Evolutionary conservation across 495 filamentous ascomycete genomes (phyloP), one percentile per base, ranked within the genome.

Genomic region (Xylaria acuta): DNA sequence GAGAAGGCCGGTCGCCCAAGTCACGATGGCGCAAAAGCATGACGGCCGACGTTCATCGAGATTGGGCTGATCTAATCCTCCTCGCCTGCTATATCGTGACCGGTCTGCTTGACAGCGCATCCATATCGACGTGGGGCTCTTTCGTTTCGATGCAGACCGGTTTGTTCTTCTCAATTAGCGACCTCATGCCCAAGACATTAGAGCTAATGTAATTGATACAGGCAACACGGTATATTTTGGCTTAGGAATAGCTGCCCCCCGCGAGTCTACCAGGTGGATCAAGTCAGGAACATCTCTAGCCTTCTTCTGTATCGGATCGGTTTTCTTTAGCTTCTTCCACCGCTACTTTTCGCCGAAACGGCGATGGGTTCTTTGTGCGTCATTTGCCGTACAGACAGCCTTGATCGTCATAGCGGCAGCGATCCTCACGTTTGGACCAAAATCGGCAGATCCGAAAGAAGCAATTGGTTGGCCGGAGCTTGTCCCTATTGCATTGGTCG

Each of bases 111-210:
- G 92, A 94, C 77, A 91, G 89, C 83, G 86, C 90, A 1, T 87
- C 91, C 11, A 89, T 92, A 62, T 90, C 88, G 34, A 90, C 90
- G 32, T 93, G 92, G 92, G 91, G 91, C 16, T 89, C 89, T 1
- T 93, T 94, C 75, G 91, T 92, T 32, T 91, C 88, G 74, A 93
- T 94, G 92, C 91, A 94, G 76, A 93, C 92, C 32, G 91, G 91
- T 84, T 43, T 9, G 77, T 70, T 49, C n/a, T n/a, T 25, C 45
- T 58, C 36, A 16, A 40, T 27, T 30, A 58, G 36, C 71, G 43
- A 34, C 70, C 34, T 18, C 36, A 27, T 59, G 2, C 20, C 18
- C 14, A 30, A 11, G 25, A n/a, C 34, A 36, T 49, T 8, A 18
- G 49, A 54, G 59, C 67, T 69, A 32, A 69, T 40, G 18, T 2